Base-by-base conservation (phyloP, 2,329 filamentous ascomycete genomes). In the Botrytis medusae region DNA sequence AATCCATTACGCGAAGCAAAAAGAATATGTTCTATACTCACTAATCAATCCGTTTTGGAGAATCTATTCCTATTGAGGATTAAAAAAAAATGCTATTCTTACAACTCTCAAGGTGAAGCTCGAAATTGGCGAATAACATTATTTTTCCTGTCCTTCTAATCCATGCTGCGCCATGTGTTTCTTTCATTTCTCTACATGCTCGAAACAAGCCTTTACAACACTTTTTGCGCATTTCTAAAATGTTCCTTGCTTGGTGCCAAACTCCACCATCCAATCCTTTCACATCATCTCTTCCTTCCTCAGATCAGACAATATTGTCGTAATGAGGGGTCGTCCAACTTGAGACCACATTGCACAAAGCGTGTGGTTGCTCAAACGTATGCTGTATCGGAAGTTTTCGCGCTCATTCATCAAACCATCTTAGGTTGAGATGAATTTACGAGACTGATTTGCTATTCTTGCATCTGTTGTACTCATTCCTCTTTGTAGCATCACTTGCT, bases 261-360 rank as follows among this genome's bases (percentile, higher is more conserved):
- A 54, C 34, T 54, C 64, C 14, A 40, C 37, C 64, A 42, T 32
- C 65, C 18, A 42, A 57, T 42, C 34, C 65, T 42, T 9, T 18
- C 48, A 57, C 25, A 42, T 68, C 48, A 42, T 42, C 64, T 57
- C 48, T 68, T 68, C 25, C 14, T 29, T 57, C 46, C 16, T 54
- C 64, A 68, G 16, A 54, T 68, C 64, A 57, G 54, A 67, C 22
- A 67, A 40, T 40, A 37, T n/a, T 63, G 60, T 29, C 29, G 32
- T 51, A 54, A 40, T 25, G 22, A 54, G 64, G 64, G 64, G 46
- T 20, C 64, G 25, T 37, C 37, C 44, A 57, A 40, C 46, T 29
- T 40, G 16, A 25, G 46, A 67, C 46, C 9, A 42, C 42, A 16
- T 68, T 18, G 25, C 64, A 57, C 46, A 61, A 40, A 57, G 44